phyloP scores from a whole-genome alignment of 306 rosid genomes.

The Echinosophora koreensis region DNA sequence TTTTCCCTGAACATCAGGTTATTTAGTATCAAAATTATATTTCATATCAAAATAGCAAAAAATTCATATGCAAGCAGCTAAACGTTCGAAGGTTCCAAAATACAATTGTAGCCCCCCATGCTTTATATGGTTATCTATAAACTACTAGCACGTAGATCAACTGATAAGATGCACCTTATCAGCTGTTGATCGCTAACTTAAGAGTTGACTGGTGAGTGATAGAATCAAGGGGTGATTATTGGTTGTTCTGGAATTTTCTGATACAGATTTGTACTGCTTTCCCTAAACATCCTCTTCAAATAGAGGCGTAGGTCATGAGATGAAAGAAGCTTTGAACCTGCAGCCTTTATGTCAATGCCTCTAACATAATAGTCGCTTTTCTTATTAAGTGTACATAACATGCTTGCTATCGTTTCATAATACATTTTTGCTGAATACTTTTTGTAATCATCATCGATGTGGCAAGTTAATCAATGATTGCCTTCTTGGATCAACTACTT shows the following conservation, averaged over 20 bases:
- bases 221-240: constrained; percentile 1
- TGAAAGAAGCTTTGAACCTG: not conserved
- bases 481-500: constrained; percentile 3
- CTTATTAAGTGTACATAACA: constrained; percentile 19
- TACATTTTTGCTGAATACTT: not conserved
- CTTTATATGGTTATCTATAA: not conserved
- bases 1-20: constrained; percentile 62
- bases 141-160: not conserved
- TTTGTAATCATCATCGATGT: not conserved
- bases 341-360: not conserved
- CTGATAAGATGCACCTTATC: not conserved
- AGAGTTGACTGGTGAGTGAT: not conserved
- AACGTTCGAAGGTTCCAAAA: not conserved
- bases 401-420: not conserved
- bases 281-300: not conserved
- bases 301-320: not conserved
- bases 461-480: not conserved
- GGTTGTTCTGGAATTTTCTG: not conserved
- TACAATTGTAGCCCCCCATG: not conserved
- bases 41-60: constrained; percentile 42
- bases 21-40: constrained; percentile 16
- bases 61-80: constrained; percentile 22
- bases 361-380: not conserved
- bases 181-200: not conserved
- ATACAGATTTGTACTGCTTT: not conserved